These are phyloP conservation scores for Adansonia grandidieri DNA, from an alignment of 441 rosid genomes.

Conservation along the genomic window DNA sequence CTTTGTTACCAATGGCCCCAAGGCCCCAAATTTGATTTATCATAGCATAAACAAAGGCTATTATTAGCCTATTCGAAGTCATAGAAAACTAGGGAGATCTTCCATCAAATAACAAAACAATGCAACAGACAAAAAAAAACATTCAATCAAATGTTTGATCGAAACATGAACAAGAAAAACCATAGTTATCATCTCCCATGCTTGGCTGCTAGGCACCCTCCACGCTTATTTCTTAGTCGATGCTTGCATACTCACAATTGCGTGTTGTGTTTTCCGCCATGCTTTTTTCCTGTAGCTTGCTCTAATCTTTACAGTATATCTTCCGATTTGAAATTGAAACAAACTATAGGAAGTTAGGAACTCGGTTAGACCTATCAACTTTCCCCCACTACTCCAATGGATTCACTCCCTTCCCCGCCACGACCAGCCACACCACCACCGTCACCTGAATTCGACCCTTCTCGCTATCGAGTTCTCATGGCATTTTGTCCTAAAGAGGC, in stretches of 20 bases:
- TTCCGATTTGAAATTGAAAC: conserved; percentile 22
- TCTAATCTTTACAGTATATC: background rate
- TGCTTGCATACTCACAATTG: conserved; percentile 26
- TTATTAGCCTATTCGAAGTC: background rate
- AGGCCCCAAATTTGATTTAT: background rate
- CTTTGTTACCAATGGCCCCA: background rate
- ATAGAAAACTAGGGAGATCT: background rate
- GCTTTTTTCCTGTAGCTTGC: conserved; percentile 4
- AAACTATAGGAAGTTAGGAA: background rate
- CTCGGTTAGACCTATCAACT: background rate
- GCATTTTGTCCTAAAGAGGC: conserved; percentile 44
- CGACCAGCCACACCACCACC: conserved; percentile 20
- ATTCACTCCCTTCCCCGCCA: conserved; percentile 28
- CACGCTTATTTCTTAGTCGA: conserved; percentile 27
- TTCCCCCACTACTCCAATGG: conserved; percentile 32
- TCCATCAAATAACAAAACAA: conserved; percentile 5
- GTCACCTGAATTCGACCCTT: background rate
- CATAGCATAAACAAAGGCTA: background rate
- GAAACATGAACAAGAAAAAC: conserved; percentile 5
- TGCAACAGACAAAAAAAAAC: conserved; percentile 30
- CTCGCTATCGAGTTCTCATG: conserved; percentile 33
- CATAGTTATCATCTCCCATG: conserved; percentile 22
- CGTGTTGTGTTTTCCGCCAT: conserved; percentile 34
- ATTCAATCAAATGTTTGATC: background rate
- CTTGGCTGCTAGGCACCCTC: conserved; percentile 13